Conservation (phyloP, 768 basidiomycete species). For the Russula lepida region DNA sequence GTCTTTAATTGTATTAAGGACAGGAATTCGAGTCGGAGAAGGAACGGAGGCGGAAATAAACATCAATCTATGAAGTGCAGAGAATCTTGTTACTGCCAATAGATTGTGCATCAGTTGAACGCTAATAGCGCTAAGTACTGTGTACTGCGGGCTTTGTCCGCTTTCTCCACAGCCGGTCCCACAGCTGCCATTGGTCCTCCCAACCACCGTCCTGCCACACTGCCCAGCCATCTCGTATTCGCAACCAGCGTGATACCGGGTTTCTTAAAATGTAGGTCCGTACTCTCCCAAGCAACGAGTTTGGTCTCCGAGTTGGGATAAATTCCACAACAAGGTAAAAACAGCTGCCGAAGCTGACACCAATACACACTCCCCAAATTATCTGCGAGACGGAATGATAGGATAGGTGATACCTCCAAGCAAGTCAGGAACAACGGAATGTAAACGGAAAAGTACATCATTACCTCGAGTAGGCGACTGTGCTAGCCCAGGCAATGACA, state of each 20-base stretch:
- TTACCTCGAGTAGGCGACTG: conserved; percentile 76
- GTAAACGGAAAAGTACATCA: conserved; percentile 15
- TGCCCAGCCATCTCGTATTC: conserved; percentile 74
- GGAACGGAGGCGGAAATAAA: conserved; percentile 11
- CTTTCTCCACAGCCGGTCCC: conserved; percentile 52
- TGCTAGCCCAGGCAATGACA: conserved; percentile 46
- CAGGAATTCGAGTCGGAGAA: conserved; percentile 32
- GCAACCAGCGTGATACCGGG: conserved; percentile 54
- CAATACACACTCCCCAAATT: conserved; percentile 65
- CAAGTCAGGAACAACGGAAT: not conserved
- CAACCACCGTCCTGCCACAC: conserved; percentile 74
- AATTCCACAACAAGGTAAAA: conserved; percentile 53
- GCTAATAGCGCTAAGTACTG: not conserved
- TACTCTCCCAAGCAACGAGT: conserved; percentile 42
- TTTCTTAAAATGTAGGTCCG: conserved; percentile 46
- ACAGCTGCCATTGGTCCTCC: conserved; percentile 60
- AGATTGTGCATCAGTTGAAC: not conserved
- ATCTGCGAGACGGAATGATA: conserved; percentile 74
- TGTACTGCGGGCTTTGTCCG: conserved; percentile 21
- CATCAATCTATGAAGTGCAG: not conserved
- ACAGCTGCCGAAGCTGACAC: conserved; percentile 41
- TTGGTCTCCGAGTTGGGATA: conserved; percentile 46
- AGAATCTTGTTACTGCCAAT: not conserved
- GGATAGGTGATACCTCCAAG: conserved; percentile 50
- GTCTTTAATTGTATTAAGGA: conserved; percentile 50